Evolutionary conservation across 176 grass and related monocot genomes (phyloP), one percentile per base, ranked within the genome.

Genomic region (Musa schizocarpa): DNA sequence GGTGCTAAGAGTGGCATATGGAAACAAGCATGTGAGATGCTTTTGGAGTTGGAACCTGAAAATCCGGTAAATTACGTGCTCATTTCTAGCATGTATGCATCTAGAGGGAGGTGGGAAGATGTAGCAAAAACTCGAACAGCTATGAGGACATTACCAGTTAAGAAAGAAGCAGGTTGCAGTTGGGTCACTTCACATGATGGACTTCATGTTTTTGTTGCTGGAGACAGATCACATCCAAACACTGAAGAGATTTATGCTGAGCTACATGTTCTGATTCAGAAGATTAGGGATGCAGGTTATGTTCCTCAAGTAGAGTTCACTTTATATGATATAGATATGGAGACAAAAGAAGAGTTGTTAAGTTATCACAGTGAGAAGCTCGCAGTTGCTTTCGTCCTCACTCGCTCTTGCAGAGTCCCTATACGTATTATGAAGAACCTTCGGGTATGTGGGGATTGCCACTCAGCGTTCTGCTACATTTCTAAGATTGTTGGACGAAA

Each of bases 51-150:
- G 77, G 92, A 96, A 84, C 92, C 88, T 80, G 83, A 84, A 80
- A 96, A 96, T 79, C 88, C 88, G 68, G 88, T 88, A 63, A 96
- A 96, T 64, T 96, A 96, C 74, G 88, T 96, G 67, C 84, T 96
- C 63, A 75, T 75, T 72, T 88, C 92, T 58, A 96, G 86, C 75
- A 86, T 86, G 55, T 82, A 91, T 82, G 86, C 92, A 69, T 85
- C 83, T 65, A 88, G 78, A 85, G 88, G 83, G 71, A 96, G 78
- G 73, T 96, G 88, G 88, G 86, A 90, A 75, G 85, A 91, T 86
- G 87, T 82, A 67, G 81, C 83, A 75, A 84, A 78, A 96, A 74
- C 82, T 66, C 81, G 88, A 77, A 75, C 56, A 78, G 72, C 52
- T 50, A 91, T 91, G 86, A 80, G 74, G 59, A 68, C 58, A 74